Conservation (phyloP, 164 flowering plant genomes). For the Kalanchoe fedtschenkoi region DNA sequence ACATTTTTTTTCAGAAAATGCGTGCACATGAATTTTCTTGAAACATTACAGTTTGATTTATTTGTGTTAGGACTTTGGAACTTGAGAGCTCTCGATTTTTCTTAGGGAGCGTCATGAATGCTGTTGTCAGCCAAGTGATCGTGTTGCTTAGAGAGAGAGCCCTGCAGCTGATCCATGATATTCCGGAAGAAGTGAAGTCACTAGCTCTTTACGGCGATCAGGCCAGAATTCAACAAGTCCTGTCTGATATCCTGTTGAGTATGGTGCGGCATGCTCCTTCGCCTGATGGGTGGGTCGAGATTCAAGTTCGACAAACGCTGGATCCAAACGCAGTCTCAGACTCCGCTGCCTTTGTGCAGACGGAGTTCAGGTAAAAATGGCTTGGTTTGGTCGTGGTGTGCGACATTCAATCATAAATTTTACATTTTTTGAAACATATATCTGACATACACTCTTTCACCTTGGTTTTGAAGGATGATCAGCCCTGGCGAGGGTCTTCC, state of each 20-base stretch:
- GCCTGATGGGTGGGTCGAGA: conserved; percentile 93
- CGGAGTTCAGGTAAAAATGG: conserved; percentile 63
- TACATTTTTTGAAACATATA: neutral
- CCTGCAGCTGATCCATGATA: conserved; percentile 71
- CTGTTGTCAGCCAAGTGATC: conserved; percentile 92
- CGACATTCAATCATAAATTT: neutral
- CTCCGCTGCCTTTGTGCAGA: conserved; percentile 30
- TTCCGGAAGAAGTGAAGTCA: conserved; percentile 80
- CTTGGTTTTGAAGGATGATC: conserved; percentile 37
- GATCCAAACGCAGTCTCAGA: conserved; percentile 46
- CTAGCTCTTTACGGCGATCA: conserved; percentile 77
- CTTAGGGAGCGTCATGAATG: conserved; percentile 76
- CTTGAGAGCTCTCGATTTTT: conserved; percentile 63
- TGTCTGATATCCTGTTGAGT: conserved; percentile 71
- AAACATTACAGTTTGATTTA: neutral
- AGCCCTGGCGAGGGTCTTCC: conserved; percentile 84
- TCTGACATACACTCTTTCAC: neutral
- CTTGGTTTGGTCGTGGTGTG: neutral
- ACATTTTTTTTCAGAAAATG: neutral
- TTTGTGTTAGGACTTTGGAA: conserved; percentile 47
- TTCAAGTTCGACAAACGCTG: conserved; percentile 59
- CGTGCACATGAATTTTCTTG: neutral
- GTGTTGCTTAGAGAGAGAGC: conserved; percentile 59
- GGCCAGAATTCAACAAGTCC: conserved; percentile 70
- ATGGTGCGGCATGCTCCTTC: conserved; percentile 76